These are phyloP conservation scores for Stagonosporopsis tanaceti DNA, from an alignment of 2,329 filamentous ascomycete genomes.

Conservation along the genomic window DNA sequence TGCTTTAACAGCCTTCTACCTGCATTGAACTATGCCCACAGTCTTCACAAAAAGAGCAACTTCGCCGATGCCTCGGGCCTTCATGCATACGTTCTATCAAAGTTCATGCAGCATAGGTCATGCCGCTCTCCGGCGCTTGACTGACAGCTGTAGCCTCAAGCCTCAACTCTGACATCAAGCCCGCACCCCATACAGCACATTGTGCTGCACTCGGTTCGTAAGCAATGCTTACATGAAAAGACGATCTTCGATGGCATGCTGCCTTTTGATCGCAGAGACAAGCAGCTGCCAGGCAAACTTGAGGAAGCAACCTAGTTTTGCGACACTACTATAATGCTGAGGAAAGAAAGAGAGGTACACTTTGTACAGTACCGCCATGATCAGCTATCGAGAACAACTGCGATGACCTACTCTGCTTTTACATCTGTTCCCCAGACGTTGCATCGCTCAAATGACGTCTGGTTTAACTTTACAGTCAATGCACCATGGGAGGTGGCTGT, in stretches of 20 bases:
- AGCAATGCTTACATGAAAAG: background rate
- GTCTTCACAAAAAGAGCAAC: background rate
- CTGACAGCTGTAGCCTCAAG: constrained; percentile 5
- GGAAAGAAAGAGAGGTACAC: background rate
- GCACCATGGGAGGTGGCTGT: constrained; percentile 10
- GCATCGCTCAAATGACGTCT: background rate
- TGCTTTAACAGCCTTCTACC: background rate
- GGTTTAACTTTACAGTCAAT: constrained; percentile 3
- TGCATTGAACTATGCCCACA: background rate
- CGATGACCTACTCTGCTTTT: background rate
- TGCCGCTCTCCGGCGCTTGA: background rate
- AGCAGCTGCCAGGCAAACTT: background rate
- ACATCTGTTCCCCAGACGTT: background rate
- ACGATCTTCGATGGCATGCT: background rate
- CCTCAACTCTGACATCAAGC: background rate
- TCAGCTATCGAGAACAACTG: background rate
- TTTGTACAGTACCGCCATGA: background rate
- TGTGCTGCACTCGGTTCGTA: background rate
- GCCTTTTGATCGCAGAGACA: background rate
- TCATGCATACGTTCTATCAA: constrained; percentile 3
- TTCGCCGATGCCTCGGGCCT: constrained; percentile 6
- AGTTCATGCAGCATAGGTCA: background rate
- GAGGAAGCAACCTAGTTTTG: background rate
- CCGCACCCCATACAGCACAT: background rate
- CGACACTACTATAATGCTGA: background rate